Percentiles rank a stretch among this genome's conserved stretches.
These are phyloP conservation scores for Neonectria faginata DNA, from an alignment of 2,329 filamentous ascomycete genomes.

Conservation along the genomic window DNA sequence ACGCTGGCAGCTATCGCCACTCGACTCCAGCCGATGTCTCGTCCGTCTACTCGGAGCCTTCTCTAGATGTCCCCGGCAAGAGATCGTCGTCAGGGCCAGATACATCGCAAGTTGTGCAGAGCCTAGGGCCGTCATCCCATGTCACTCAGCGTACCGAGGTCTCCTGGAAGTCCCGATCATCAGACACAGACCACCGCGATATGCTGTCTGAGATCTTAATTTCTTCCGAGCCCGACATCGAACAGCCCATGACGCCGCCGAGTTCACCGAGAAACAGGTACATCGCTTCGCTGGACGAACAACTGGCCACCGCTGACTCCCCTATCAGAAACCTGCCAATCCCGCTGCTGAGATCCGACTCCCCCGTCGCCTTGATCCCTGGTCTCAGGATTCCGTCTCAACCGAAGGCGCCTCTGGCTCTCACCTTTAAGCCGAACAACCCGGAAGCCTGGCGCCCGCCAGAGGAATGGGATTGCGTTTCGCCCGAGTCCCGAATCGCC, in stretches of 20 bases:
- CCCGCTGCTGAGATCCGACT: conserved; percentile 35
- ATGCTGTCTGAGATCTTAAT: conserved; percentile 33
- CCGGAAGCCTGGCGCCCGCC: conserved; percentile 60
- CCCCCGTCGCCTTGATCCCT: conserved; percentile 27
- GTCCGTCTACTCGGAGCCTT: conserved; percentile 30
- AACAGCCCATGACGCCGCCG: conserved; percentile 32
- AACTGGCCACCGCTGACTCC: conserved; percentile 15
- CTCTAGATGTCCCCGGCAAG: conserved; percentile 1
- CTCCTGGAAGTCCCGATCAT: conserved; percentile 18
- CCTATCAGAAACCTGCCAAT: conserved; percentile 23
- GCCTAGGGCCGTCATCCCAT: conserved; percentile 30
- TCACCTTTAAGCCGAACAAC: conserved; percentile 50
- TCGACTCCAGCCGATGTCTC: conserved; percentile 35
- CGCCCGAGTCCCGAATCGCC: neutral
- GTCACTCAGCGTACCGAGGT: conserved; percentile 31
- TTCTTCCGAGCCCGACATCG: conserved; percentile 34
- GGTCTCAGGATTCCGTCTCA: conserved; percentile 19
- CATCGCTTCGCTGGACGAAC: neutral
- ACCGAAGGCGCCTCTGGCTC: conserved; percentile 31
- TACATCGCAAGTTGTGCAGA: conserved; percentile 23
- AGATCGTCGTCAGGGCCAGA: conserved; percentile 8
- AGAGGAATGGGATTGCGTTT: conserved; percentile 55
- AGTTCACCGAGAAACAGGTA: conserved; percentile 29
- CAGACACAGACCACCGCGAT: conserved; percentile 27
- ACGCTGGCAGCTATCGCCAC: conserved; percentile 39